Conservation (phyloP, 1,139 yeast species). For the Pichia sp. region DNA sequence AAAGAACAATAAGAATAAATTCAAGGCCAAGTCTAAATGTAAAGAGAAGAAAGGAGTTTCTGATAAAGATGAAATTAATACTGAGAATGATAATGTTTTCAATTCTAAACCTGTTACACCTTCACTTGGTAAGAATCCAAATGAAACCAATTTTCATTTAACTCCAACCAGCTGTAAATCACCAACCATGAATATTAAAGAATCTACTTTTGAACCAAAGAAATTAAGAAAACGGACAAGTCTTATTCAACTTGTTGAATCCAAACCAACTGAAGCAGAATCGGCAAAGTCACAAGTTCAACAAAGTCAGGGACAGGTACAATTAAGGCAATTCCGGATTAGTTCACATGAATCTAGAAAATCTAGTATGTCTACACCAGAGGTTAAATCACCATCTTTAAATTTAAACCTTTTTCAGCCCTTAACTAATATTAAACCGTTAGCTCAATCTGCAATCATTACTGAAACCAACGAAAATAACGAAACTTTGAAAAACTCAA, state of each 20-base stretch:
- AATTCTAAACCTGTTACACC: neutral
- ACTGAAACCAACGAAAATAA: too few species aligned
- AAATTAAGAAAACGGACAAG: constrained; percentile 7
- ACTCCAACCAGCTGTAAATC: neutral
- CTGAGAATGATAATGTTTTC: neutral
- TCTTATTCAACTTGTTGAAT: constrained; percentile 9
- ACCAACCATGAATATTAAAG: neutral
- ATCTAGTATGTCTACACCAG: neutral
- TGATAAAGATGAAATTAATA: constrained; percentile 6
- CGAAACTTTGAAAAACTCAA: neutral
- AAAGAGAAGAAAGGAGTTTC: constrained; percentile 14
- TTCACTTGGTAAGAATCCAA: neutral
- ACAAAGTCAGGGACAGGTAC: neutral
- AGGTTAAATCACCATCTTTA: constrained; percentile 13
- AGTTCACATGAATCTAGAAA: constrained; percentile 2
- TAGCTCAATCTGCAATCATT: too few species aligned
- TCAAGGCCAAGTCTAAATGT: constrained; percentile 8
- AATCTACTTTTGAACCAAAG: constrained; percentile 1
- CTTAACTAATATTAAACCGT: neutral
- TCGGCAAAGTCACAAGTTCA: neutral
- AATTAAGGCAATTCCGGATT: constrained; percentile 12
- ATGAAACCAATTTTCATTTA: neutral
- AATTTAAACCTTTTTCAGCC: constrained; percentile 17
- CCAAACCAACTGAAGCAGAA: neutral
- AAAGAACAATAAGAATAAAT: constrained; percentile 19